phyloP scores from a whole-genome alignment of 2,329 filamentous ascomycete species.

The Clonostachys chloroleuca region DNA sequence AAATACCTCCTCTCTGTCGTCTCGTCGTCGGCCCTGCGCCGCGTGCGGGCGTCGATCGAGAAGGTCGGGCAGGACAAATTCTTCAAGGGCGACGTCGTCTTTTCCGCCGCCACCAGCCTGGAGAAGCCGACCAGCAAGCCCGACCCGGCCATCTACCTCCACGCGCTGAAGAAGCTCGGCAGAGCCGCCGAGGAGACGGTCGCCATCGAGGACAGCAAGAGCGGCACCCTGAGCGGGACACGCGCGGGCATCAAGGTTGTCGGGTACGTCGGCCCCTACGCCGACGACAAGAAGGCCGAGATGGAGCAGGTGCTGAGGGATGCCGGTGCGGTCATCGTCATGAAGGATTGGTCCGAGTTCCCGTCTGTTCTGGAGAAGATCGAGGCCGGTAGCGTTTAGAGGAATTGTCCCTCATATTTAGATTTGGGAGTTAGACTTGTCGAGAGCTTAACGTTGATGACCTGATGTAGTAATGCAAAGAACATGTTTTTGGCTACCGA shows the following conservation, averaged over 20 bases:
- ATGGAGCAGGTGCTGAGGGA: conserved; percentile 60
- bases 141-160: conserved; percentile 82
- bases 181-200: conserved; percentile 69
- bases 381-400: conserved; percentile 28
- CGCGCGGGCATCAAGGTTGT: conserved; percentile 77
- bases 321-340: conserved; percentile 59
- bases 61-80: conserved; percentile 77
- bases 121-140: conserved; percentile 82
- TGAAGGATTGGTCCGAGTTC: conserved; percentile 56
- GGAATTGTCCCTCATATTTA: background rate
- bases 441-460: background rate
- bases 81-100: conserved; percentile 72
- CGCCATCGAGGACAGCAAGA: conserved; percentile 86
- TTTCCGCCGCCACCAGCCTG: conserved; percentile 77
- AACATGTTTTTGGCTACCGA: background rate
- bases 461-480: background rate
- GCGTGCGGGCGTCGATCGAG: conserved; percentile 72
- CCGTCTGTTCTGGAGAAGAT: conserved; percentile 39
- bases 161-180: conserved; percentile 69
- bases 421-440: background rate
- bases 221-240: conserved; percentile 69
- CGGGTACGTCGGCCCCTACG: conserved; percentile 81
- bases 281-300: conserved; percentile 53
- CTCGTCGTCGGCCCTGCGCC: conserved; percentile 72
- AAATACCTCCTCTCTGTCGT: conserved; percentile 78